Percentiles rank a stretch among this genome's conserved stretches.
phyloP scores from a whole-genome alignment of 441 rosid genomes.

The Eutrema salsugineum region DNA sequence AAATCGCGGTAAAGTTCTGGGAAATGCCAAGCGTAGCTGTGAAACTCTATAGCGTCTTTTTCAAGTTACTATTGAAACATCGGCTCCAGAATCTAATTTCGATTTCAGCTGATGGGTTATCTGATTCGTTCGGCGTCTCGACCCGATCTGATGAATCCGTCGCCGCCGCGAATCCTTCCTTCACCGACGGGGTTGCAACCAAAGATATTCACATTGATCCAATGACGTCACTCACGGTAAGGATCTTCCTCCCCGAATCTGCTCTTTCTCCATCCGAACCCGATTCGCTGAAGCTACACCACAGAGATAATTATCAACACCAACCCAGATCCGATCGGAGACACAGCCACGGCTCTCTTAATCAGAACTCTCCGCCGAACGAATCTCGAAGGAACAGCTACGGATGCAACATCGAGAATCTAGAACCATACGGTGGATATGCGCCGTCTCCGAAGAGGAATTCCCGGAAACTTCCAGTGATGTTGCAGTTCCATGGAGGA shows the following conservation, averaged over 20 bases:
- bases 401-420: constrained; percentile 15
- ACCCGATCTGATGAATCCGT: constrained; percentile 55
- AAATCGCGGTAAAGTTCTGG: background rate
- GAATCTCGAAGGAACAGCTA: constrained; percentile 26
- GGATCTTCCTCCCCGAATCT: constrained; percentile 63
- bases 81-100: constrained; percentile 45
- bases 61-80: constrained; percentile 56
- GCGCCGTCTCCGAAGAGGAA: constrained; percentile 41
- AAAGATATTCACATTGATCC: constrained; percentile 76
- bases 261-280: constrained; percentile 22
- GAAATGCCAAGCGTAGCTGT: constrained; percentile 60
- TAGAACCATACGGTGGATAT: constrained; percentile 32
- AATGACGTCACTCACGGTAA: constrained; percentile 57
- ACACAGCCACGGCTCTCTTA: constrained; percentile 28
- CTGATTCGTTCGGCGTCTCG: constrained; percentile 46
- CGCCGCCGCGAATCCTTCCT: constrained; percentile 51
- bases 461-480: constrained; percentile 51
- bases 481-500: constrained; percentile 74
- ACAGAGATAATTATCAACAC: background rate
- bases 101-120: constrained; percentile 28
- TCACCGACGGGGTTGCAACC: constrained; percentile 62
- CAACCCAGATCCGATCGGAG: constrained; percentile 33
- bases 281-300: constrained; percentile 6
- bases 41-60: constrained; percentile 57
- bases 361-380: constrained; percentile 41